Percentiles rank a stretch among this genome's conserved stretches.
These are phyloP conservation scores for Fusarium decemcellulare DNA, from an alignment of 2,329 filamentous ascomycete genomes.

Conservation along the genomic window DNA sequence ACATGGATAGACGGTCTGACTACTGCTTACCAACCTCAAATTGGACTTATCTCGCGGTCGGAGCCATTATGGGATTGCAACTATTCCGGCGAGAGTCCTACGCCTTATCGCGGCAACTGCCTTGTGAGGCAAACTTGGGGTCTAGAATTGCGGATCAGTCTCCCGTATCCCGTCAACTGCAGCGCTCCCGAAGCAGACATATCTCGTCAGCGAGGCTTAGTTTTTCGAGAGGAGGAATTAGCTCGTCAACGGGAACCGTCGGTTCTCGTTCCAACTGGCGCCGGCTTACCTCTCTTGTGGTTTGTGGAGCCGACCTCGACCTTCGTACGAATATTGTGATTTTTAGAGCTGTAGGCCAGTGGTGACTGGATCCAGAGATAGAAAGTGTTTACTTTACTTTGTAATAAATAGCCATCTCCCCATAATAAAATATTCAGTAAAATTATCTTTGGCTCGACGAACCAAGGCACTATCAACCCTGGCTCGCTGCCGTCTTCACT, in stretches of 20 bases:
- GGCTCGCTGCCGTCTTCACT: background rate
- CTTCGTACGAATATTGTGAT: constrained; percentile 8
- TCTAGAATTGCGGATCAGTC: constrained; percentile 10
- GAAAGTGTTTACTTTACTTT: background rate
- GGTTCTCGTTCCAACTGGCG: constrained; percentile 8
- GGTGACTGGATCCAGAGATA: constrained; percentile 1
- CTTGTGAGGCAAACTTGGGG: background rate
- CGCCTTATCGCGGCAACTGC: constrained; percentile 1
- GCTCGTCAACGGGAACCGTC: constrained; percentile 1
- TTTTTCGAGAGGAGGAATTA: background rate
- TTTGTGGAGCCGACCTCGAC: constrained; percentile 6
- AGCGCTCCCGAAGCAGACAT: background rate
- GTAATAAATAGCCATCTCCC: constrained; percentile 20
- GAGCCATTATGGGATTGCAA: background rate
- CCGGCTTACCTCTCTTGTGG: constrained; percentile 4
- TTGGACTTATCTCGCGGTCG: background rate
- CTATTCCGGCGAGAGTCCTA: background rate
- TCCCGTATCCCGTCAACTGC: constrained; percentile 13
- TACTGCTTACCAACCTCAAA: constrained; percentile 9
- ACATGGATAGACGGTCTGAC: background rate
- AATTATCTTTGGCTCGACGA: background rate
- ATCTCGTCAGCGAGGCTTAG: background rate
- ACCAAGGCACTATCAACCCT: constrained; percentile 1
- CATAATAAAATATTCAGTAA: background rate
- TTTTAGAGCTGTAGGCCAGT: background rate